These are phyloP conservation scores for Hemerocallis citrina DNA, from an alignment of 106 monocot genomes.

Conservation along the genomic window DNA sequence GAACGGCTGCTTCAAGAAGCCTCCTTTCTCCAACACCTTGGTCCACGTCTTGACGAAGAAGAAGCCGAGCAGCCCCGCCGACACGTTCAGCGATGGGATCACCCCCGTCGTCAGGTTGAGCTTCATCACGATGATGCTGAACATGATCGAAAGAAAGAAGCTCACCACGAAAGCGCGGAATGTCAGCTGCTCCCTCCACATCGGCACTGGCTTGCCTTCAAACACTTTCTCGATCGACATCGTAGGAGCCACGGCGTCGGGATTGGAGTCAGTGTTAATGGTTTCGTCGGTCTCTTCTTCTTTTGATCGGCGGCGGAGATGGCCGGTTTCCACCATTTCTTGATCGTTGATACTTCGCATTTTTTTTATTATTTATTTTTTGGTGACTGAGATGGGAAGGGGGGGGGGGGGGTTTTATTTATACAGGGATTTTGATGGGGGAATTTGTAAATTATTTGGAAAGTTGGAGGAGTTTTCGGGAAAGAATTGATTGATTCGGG, in stretches of 20 bases:
- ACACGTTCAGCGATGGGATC: constrained; percentile 38
- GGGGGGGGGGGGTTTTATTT: too few species aligned
- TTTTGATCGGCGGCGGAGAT: too few species aligned
- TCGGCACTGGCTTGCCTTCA: constrained; percentile 25
- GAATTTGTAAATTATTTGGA: too few species aligned
- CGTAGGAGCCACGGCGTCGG: too few species aligned
- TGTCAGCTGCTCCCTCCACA: constrained; percentile 44
- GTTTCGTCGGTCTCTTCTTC: too few species aligned
- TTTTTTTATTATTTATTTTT: too few species aligned
- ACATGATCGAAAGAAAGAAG: constrained; percentile 36
- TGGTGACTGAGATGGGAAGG: too few species aligned
- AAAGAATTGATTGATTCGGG: too few species aligned
- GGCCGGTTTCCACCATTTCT: too few species aligned
- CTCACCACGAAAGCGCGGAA: constrained; percentile 30
- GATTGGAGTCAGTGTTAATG: background rate
- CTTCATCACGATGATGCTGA: constrained; percentile 47
- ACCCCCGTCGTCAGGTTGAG: constrained; percentile 46
- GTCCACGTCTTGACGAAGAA: constrained; percentile 78
- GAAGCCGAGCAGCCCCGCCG: constrained; percentile 41
- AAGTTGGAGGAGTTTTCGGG: too few species aligned
- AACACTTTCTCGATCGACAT: constrained; percentile 31
- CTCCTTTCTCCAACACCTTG: constrained; percentile 36
- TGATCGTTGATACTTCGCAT: too few species aligned
- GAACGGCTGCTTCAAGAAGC: constrained; percentile 61
- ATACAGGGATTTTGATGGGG: too few species aligned